Evolutionary conservation across 768 basidiomycete species (phyloP).

Genomic region (Amanita inopinata): DNA sequence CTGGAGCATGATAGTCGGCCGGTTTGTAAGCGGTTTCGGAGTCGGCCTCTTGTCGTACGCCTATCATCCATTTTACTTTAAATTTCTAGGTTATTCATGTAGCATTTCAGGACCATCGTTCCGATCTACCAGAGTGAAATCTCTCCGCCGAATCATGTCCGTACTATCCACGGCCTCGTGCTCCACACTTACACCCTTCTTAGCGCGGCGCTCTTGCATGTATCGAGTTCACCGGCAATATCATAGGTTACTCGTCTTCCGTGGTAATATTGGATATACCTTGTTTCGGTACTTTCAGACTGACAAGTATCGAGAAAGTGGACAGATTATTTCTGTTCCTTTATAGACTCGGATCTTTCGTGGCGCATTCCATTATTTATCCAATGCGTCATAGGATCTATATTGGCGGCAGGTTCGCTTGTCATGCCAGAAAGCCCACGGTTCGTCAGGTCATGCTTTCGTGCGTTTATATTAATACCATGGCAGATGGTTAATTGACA

Average conservation of each 20-base stretch:
- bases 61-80: not conserved
- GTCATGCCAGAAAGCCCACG: slow-evolving; percentile 87
- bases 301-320: slow-evolving; percentile 38
- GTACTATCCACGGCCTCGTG: slow-evolving; percentile 14
- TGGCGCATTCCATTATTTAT: slow-evolving; percentile 88
- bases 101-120: slow-evolving; percentile 61
- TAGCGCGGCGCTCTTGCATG: slow-evolving; percentile 87
- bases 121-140: slow-evolving; percentile 96
- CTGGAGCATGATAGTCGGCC: slow-evolving; percentile 71
- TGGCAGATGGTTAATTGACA: slow-evolving; percentile 81
- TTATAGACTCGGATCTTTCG: slow-evolving; percentile 73
- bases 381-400: slow-evolving; percentile 78
- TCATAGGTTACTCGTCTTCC: slow-evolving; percentile 82
- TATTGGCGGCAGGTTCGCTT: slow-evolving; percentile 72
- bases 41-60: slow-evolving; percentile 83
- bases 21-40: slow-evolving; percentile 79
- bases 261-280: slow-evolving; percentile 41
- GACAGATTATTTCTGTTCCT: slow-evolving; percentile 92
- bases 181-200: not conserved
- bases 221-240: slow-evolving; percentile 93
- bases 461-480: slow-evolving; percentile 19
- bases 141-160: slow-evolving; percentile 81
- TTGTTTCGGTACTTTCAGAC: not conserved
- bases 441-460: slow-evolving; percentile 23
- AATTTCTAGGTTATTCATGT: not conserved